Conservation (phyloP, 2,329 filamentous ascomycete species). For the Penicillium sclerotigenum region DNA sequence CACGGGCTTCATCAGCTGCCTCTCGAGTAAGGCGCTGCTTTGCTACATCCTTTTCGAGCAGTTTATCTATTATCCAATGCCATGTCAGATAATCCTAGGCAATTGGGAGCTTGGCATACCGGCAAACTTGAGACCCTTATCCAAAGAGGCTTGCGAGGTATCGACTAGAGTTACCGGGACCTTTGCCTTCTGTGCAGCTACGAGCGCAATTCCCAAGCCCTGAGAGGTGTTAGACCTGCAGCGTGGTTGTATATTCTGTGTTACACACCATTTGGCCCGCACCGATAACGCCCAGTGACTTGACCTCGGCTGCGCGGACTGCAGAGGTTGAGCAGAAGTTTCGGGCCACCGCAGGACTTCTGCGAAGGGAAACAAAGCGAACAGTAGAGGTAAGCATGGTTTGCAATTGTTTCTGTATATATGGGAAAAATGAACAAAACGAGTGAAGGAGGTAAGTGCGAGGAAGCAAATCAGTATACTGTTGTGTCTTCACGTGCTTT, state of each 20-base stretch:
- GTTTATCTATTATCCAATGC: constrained; percentile 65
- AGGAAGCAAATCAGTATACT: neutral
- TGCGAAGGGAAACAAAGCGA: constrained; percentile 25
- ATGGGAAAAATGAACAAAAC: neutral
- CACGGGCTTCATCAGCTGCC: constrained; percentile 70
- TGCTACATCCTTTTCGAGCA: constrained; percentile 85
- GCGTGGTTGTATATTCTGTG: neutral
- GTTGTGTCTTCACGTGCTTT: constrained; percentile 19
- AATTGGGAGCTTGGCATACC: constrained; percentile 48
- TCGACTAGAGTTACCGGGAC: constrained; percentile 86
- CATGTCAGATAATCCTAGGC: neutral
- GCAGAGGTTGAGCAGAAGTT: constrained; percentile 68
- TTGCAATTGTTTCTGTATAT: neutral
- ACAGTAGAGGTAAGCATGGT: constrained; percentile 39
- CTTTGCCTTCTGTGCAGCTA: constrained; percentile 78
- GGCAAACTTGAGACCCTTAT: constrained; percentile 87
- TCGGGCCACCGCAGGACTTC: constrained; percentile 43
- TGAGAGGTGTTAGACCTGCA: constrained; percentile 42
- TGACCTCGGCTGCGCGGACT: constrained; percentile 68
- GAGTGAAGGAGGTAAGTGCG: neutral
- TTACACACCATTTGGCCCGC: constrained; percentile 86
- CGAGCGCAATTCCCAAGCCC: constrained; percentile 93
- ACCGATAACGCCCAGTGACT: constrained; percentile 84
- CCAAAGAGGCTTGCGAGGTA: constrained; percentile 74
- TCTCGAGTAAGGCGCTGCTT: constrained; percentile 83